Conservation (phyloP, 2,329 filamentous ascomycete species). For the Penicillium rolfsii region DNA sequence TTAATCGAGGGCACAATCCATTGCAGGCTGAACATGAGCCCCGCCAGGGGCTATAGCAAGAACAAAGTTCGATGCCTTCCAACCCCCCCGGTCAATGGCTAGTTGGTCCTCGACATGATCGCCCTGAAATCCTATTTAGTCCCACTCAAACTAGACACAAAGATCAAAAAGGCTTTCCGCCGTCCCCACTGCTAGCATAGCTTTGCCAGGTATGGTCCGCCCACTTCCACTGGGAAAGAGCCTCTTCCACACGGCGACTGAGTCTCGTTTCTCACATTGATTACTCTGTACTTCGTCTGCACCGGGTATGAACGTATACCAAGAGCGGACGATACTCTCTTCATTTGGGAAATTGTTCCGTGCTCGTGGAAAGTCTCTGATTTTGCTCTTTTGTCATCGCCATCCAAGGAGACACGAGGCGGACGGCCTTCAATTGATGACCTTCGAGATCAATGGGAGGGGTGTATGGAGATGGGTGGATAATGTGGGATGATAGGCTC, state of each 20-base stretch:
- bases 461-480: not conserved
- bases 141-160: not conserved
- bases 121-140: not conserved
- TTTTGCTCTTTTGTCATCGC: not conserved
- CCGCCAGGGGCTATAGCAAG: not conserved
- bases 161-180: not conserved
- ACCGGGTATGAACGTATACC: not conserved
- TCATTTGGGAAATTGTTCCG: not conserved
- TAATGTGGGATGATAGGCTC: not conserved
- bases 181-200: not conserved
- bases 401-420: not conserved
- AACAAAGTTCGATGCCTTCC: not conserved
- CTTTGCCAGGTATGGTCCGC: not conserved
- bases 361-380: not conserved
- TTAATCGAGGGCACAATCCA: not conserved
- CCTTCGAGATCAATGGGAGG: not conserved
- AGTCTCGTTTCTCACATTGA: not conserved
- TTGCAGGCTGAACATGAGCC: conserved; percentile 1
- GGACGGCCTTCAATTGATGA: not conserved
- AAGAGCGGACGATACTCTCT: not conserved
- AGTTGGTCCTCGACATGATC: not conserved
- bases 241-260: conserved; percentile 3
- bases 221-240: not conserved
- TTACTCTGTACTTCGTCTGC: not conserved
- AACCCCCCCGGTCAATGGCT: not conserved